A percentile compares a stretch with the other conserved stretches of the same genome.
These are phyloP conservation scores for Phytopythium mirpurense DNA, from an alignment of 352 stramenopile species.

Conservation along the genomic window DNA sequence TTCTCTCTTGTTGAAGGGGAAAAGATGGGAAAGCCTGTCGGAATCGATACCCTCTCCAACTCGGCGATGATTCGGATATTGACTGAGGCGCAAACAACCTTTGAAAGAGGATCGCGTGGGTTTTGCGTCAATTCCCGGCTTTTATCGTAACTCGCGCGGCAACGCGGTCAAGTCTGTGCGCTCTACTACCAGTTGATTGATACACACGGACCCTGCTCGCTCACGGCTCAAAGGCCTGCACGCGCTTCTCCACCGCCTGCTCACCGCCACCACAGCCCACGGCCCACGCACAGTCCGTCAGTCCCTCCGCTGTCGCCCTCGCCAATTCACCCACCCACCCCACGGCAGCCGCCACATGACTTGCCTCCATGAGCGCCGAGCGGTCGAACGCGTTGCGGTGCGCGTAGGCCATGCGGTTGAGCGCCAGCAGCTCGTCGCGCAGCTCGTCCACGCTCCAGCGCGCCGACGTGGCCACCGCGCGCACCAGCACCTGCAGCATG, in stretches of 20 bases:
- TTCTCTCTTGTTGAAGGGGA: no score
- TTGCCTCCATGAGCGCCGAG: constrained; percentile 60
- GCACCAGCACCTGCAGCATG: constrained; percentile 43
- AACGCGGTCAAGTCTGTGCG: no score
- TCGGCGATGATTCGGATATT: no score
- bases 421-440: constrained; percentile 54
- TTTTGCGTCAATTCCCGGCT: no score
- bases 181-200: no score
- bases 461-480: constrained; percentile 51
- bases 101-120: no score
- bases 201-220: no score
- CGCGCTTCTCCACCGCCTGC: constrained; percentile 23
- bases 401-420: constrained; percentile 70
- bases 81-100: no score
- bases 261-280: not conserved
- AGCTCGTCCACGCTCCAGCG: constrained; percentile 72
- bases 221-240: constrained; percentile 16
- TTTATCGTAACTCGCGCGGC: no score
- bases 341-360: not conserved
- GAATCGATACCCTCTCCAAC: no score
- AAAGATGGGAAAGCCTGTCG: no score
- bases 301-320: not conserved
- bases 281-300: constrained; percentile 4
- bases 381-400: constrained; percentile 62
- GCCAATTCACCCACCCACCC: not conserved